A percentile compares a stretch with the other conserved stretches of the same genome.
Evolutionary conservation across 345 rosid species (phyloP).

Genomic region (Ceriops zippeliana): DNA sequence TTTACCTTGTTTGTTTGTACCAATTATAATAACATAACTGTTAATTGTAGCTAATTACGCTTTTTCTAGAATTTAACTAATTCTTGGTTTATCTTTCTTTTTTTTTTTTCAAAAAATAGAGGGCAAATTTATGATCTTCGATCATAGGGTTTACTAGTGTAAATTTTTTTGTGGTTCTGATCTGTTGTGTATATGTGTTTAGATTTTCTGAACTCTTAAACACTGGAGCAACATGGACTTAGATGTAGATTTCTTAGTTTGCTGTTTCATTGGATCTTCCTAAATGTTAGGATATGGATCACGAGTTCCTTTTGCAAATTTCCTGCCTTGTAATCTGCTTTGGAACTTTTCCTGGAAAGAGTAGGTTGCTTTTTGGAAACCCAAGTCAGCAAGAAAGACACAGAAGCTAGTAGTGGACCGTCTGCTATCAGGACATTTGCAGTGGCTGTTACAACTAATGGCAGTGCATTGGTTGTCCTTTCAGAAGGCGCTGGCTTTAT

Average conservation of each 20-base stretch:
- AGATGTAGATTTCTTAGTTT: not conserved
- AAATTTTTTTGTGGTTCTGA: no score
- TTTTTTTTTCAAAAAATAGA: not conserved
- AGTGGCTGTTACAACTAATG: slow-evolving; percentile 18
- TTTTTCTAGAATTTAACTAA: not conserved
- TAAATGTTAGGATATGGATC: slow-evolving; percentile 46
- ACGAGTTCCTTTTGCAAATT: slow-evolving; percentile 89
- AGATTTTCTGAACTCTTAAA: not conserved
- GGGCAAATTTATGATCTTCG: no score
- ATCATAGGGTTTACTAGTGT: no score
- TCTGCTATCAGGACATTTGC: not conserved
- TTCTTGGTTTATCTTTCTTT: not conserved
- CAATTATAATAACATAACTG: no score
- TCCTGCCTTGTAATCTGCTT: slow-evolving; percentile 23
- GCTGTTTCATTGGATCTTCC: slow-evolving; percentile 7
- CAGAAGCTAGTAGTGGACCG: no score
- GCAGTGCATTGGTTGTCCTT: slow-evolving; percentile 25
- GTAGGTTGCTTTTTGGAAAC: no score
- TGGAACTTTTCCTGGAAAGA: no score
- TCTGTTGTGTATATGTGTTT: not conserved
- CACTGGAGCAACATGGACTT: not conserved
- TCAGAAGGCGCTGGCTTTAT: slow-evolving; percentile 12
- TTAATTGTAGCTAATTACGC: no score
- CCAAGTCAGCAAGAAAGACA: no score
- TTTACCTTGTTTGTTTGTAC: no score